These are phyloP conservation scores for Cyclostephanos tholiformis DNA, from an alignment of 108 stramenopile species.

Conservation along the genomic window DNA sequence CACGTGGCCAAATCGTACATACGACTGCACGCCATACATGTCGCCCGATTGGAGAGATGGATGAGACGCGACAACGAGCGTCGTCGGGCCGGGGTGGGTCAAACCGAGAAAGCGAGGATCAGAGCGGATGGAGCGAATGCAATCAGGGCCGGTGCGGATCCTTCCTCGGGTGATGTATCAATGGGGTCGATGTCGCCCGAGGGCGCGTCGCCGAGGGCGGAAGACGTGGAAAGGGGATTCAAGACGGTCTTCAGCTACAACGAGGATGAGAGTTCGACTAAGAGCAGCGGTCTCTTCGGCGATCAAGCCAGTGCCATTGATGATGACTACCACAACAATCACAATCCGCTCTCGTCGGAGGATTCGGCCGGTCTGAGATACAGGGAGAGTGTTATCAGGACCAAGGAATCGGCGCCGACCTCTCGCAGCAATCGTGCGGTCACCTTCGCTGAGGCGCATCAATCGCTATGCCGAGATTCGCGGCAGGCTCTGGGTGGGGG, in stretches of 20 bases:
- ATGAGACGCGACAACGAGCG: conserved; percentile 61
- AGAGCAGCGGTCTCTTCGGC: conserved; percentile 36
- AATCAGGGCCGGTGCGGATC: background rate
- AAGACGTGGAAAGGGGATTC: conserved; percentile 40
- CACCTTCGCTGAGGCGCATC: conserved; percentile 48
- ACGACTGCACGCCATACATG: conserved; percentile 71
- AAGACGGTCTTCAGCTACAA: conserved; percentile 47
- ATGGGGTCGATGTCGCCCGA: conserved; percentile 7
- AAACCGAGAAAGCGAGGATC: conserved; percentile 29
- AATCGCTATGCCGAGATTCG: conserved; percentile 26
- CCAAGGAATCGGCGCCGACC: conserved; percentile 38
- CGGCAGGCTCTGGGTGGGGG: background rate
- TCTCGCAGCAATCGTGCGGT: conserved; percentile 32
- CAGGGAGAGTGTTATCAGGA: conserved; percentile 40
- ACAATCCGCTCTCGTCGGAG: conserved; percentile 27
- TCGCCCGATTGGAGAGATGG: conserved; percentile 65
- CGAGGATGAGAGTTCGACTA: conserved; percentile 29
- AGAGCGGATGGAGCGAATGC: conserved; percentile 18
- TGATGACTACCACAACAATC: conserved; percentile 8
- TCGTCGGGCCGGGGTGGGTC: conserved; percentile 55
- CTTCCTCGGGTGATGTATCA: background rate
- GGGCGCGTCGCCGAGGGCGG: conserved; percentile 8
- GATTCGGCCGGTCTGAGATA: conserved; percentile 41
- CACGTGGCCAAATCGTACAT: conserved; percentile 86
- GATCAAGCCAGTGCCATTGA: conserved; percentile 26